phyloP scores from a whole-genome alignment of 2,329 filamentous ascomycete genomes.

The Diatrype stigma region DNA sequence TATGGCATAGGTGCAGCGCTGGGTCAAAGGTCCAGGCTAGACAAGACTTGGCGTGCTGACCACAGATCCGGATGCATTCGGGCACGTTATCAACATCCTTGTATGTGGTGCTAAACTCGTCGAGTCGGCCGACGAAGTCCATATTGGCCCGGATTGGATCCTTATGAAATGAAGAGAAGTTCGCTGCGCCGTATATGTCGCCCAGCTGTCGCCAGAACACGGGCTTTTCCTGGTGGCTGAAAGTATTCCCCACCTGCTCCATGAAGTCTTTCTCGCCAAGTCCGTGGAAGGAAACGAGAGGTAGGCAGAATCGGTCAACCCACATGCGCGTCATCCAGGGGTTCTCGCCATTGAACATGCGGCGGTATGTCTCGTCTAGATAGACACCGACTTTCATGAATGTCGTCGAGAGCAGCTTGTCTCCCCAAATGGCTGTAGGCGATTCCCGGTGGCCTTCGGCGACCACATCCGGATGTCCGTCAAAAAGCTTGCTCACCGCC shows the following conservation, averaged over 20 bases:
- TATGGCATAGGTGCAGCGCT: slow-evolving; percentile 35
- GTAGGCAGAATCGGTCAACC: slow-evolving; percentile 48
- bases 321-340: slow-evolving; percentile 46
- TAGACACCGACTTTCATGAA: slow-evolving; percentile 51
- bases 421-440: slow-evolving; percentile 49
- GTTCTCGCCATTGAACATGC: slow-evolving; percentile 52
- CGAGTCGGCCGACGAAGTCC: slow-evolving; percentile 49
- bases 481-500: slow-evolving; percentile 44
- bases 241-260: slow-evolving; percentile 38
- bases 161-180: slow-evolving; percentile 33
- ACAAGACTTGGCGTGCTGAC: slow-evolving; percentile 34
- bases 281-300: slow-evolving; percentile 51
- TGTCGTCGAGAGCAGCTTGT: slow-evolving; percentile 49
- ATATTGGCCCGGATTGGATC: slow-evolving; percentile 33
- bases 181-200: slow-evolving; percentile 41
- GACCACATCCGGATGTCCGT: slow-evolving; percentile 36
- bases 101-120: slow-evolving; percentile 37
- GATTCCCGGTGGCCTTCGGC: slow-evolving; percentile 42
- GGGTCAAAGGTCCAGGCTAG: slow-evolving; percentile 50
- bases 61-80: slow-evolving; percentile 41
- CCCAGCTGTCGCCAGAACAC: slow-evolving; percentile 49
- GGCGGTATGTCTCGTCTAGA: slow-evolving; percentile 50
- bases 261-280: slow-evolving; percentile 42
- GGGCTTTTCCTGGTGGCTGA: slow-evolving; percentile 34
- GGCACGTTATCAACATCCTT: slow-evolving; percentile 34